A percentile compares a stretch with the other conserved stretches of the same genome.
Conservation (phyloP, 1,139 yeast genomes). For the Pichia sp. region DNA sequence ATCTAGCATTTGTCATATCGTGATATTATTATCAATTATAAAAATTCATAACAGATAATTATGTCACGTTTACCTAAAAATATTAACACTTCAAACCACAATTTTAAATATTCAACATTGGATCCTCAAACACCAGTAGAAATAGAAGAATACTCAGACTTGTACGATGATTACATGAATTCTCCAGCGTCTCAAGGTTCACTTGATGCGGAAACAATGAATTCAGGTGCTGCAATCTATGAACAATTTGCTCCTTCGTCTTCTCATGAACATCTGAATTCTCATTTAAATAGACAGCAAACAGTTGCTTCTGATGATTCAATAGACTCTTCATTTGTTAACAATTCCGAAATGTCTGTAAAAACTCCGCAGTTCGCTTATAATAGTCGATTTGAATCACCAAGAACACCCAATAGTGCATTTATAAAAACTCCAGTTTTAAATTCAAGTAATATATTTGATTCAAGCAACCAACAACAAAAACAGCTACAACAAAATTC, state of each 20-base stretch:
- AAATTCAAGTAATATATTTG: neutral
- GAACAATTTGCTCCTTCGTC: constrained; percentile 10
- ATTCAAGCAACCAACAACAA: neutral
- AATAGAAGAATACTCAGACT: constrained; percentile 16
- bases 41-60: neutral
- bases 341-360: constrained; percentile 1
- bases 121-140: constrained; percentile 12
- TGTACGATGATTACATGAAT: constrained; percentile 20
- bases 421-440: neutral
- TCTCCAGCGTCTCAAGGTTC: constrained; percentile 12
- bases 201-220: constrained; percentile 7
- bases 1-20: too few species aligned
- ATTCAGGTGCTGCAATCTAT: constrained; percentile 14
- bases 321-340: constrained; percentile 12
- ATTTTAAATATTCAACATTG: constrained; percentile 4
- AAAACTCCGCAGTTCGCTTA: constrained; percentile 8
- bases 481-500: neutral
- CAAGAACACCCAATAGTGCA: constrained; percentile 3
- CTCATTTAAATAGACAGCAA: neutral
- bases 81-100: neutral
- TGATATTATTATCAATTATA: too few species aligned
- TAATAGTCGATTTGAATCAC: constrained; percentile 3
- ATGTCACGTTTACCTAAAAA: neutral
- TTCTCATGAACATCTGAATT: constrained; percentile 1
- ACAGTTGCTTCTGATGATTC: constrained; percentile 10